Evolutionary conservation across 345 rosid genomes (phyloP).

Genomic region (Acer campestre): DNA sequence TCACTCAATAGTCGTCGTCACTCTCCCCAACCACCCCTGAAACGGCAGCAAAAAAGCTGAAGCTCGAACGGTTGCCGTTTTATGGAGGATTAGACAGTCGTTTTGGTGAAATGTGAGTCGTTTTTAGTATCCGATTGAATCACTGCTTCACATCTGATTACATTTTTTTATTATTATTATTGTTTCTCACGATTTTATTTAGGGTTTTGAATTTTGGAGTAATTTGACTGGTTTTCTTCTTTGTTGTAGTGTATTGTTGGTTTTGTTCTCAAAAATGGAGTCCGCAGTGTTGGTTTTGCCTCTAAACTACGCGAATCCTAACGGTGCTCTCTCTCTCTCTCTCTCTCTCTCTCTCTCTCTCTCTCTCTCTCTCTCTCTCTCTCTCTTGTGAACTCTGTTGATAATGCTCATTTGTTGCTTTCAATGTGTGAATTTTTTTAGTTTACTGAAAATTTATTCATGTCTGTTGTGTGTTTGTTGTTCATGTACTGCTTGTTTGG

Average conservation of each 20-base stretch:
- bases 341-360: conserved; percentile 7
- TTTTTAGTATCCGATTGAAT: not conserved
- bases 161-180: not conserved
- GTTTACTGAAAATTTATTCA: not conserved
- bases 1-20: not conserved
- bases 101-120: conserved; percentile 7
- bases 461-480: not conserved
- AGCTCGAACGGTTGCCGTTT: not conserved
- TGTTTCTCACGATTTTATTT: not conserved
- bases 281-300: conserved; percentile 14
- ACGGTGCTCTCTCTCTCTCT: conserved; percentile 8
- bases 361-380: conserved; percentile 17
- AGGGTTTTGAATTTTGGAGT: not conserved
- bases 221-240: not conserved
- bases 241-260: not conserved
- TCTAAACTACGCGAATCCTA: conserved; percentile 6
- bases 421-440: not conserved
- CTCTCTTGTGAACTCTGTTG: not conserved
- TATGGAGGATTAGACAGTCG: not conserved
- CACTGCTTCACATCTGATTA: not conserved
- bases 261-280: conserved; percentile 10
- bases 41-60: not conserved
- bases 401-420: not conserved
- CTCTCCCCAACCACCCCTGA: not conserved
- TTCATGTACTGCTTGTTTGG: not conserved